These are phyloP conservation scores for Yamagishiella unicocca DNA, from an alignment of 139 green algal species.

Conservation along the genomic window DNA sequence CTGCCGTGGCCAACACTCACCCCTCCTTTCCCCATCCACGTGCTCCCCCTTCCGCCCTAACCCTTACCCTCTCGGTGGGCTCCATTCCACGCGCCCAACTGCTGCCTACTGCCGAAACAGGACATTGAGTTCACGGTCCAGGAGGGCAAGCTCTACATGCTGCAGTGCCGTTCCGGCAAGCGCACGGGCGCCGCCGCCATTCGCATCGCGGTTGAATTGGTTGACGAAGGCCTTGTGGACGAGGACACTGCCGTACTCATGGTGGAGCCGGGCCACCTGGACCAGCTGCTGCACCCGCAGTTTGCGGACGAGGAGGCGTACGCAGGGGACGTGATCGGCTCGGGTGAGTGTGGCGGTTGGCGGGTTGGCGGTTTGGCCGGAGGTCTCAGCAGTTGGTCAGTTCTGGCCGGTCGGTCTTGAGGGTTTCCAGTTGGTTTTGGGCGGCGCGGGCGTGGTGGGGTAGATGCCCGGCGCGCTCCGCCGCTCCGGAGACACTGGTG, in stretches of 20 bases:
- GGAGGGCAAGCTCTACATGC: constrained; percentile 89
- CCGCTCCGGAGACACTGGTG: too few species aligned
- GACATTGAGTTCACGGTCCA: constrained; percentile 95
- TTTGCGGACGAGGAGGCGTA: constrained; percentile 77
- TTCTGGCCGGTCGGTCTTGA: too few species aligned
- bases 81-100: background rate
- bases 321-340: constrained; percentile 48
- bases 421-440: too few species aligned
- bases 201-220: constrained; percentile 84
- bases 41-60: background rate
- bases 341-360: background rate
- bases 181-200: constrained; percentile 84
- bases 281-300: constrained; percentile 92
- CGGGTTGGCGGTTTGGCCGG: background rate
- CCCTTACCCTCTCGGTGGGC: background rate
- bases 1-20: too few species aligned
- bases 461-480: too few species aligned
- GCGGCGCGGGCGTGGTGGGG: too few species aligned
- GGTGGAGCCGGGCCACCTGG: constrained; percentile 88
- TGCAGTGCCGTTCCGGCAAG: constrained; percentile 90
- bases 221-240: constrained; percentile 69
- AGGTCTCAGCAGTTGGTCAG: too few species aligned
- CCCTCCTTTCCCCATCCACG: background rate
- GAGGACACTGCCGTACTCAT: constrained; percentile 67
- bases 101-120: too few species aligned